A percentile compares a stretch with the other conserved stretches of the same genome.
These are phyloP conservation scores for Oenanthe sinensis DNA, from an alignment of 129 eudicot species.

Conservation along the genomic window DNA sequence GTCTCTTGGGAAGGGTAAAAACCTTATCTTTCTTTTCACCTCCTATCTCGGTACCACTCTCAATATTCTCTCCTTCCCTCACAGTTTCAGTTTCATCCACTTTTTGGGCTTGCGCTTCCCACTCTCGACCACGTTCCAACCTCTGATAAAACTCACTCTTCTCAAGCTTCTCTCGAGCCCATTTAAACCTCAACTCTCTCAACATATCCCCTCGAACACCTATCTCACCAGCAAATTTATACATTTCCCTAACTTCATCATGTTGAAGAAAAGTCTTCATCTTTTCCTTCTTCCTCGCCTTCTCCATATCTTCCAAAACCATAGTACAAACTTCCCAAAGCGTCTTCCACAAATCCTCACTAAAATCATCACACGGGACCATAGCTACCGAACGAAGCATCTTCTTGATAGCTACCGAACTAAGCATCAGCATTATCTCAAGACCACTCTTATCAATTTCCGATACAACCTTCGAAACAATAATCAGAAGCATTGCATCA, in stretches of 20 bases:
- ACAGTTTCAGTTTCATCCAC: slow-evolving; percentile 9
- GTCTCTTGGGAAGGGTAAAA: slow-evolving; percentile 66
- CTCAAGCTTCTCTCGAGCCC: slow-evolving; percentile 94
- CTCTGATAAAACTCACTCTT: slow-evolving; percentile 60
- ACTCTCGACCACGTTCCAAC: slow-evolving; percentile 33
- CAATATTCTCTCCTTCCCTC: slow-evolving; percentile 19
- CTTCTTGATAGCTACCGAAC: slow-evolving; percentile 17
- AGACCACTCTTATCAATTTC: slow-evolving; percentile 54
- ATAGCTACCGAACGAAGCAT: slow-evolving; percentile 23
- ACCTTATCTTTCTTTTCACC: slow-evolving; percentile 25
- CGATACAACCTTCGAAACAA: slow-evolving; percentile 58
- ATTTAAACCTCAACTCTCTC: slow-evolving; percentile 82
- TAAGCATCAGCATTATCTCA: slow-evolving; percentile 23
- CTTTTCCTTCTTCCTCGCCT: slow-evolving; percentile 76
- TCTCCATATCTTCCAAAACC: slow-evolving; percentile 72
- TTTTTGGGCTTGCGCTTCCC: slow-evolving; percentile 21
- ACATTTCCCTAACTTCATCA: slow-evolving; percentile 77
- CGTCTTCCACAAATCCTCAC: slow-evolving; percentile 76
- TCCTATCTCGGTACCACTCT: slow-evolving; percentile 7
- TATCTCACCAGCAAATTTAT: slow-evolving; percentile 77
- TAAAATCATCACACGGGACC: slow-evolving; percentile 37
- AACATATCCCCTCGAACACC: slow-evolving; percentile 91
- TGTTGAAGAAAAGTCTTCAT: slow-evolving; percentile 65
- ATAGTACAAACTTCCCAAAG: slow-evolving; percentile 66
- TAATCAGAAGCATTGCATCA: slow-evolving; percentile 64